Base-by-base conservation (phyloP, 345 rosid genomes). In the Salix viminalis region DNA sequence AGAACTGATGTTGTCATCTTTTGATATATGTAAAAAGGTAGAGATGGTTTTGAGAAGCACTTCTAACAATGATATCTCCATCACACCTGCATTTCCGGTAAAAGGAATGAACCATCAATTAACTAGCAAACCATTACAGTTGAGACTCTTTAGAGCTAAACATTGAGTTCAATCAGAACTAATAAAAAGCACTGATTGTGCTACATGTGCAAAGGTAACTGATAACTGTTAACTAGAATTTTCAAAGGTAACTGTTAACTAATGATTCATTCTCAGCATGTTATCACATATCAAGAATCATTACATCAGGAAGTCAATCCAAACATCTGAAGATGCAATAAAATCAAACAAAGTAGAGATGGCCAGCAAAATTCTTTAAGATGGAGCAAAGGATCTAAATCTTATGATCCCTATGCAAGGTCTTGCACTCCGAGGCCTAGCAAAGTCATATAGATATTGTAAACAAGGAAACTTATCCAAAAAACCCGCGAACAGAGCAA, bases 1-100 rank as follows among this genome's bases (percentile, higher is more conserved):
- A 60, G 83, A 86, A 46, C 81, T 89, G 46, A 87, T 79, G 77
- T 83, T 87, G 70, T 86, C 91, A 7, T 78, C 82, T 52, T 95
- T 87, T 75, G 98, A 88, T 28, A 89, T 73, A 68, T 84, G 86
- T 28, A 88, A 84, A 83, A 92, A 91, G 18, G 89, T 86, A n/a
- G 93, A 86, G 82, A 92, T 87, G 64, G 87, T 87, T 50, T 82
- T 84, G 11, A 89, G 85, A 79, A 96, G 92, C 69, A 76, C 87
- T 84, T 89, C 92, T 82, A 93, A 74, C 65, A 86, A 77, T 13
- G 97, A 91, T 71, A 86, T 87, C 88, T 87, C 94, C 99, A 94
- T 96, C 78, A 79, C 78, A 84, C 89, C 94, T 91, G 90, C 83
- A 44, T 64, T 28, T 54, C 42, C 66, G 46, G 52, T 2, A 75